Evolutionary conservation across 768 basidiomycete genomes (phyloP), one percentile per base, ranked within the genome.

Genomic region (Amanita inopinata): DNA sequence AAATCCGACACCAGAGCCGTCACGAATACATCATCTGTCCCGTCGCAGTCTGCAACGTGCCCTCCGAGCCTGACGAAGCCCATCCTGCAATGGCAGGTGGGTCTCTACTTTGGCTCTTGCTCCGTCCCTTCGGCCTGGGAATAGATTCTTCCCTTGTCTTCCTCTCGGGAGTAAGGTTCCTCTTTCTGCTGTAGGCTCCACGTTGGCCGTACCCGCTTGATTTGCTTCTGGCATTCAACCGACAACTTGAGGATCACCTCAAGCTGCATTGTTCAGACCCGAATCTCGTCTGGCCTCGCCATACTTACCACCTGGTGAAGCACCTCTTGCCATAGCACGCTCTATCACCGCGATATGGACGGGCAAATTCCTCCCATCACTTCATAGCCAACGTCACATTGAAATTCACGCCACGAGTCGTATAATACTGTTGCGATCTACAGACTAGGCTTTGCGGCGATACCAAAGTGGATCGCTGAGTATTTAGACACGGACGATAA

Each of bases 51-150:
- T 33, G 40, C 22, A 42, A 24, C 33, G 31, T n/a, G 30, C 17
- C 22, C 25, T 33, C 11, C 30, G 40, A 33, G 24, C 32, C 11
- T 20, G 32, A 3, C 20, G 18, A 42, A 22, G 9, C 24, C 23
- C n/a, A 15, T 17, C 22, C 23, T 14, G n/a, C 20, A 14, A 42
- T 33, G 14, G 40, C 14, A 33, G 17, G n/a, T 14, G 9, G 8
- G 6, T 33, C 34, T 23, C 40, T 23, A 23, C 31, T 23, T 42
- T 42, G 19, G 40, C n/a, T 9, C 40, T 33, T 33, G 22, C 40
- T 42, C 40, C 40, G 40, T 42, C 30, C 27, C 40, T 42, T 42
- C 40, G 14, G 12, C 40, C 40, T 42, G 40, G 32, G 40, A 42
- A 33, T 34, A 14, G 15, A 33, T n/a, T n/a, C 32, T 40, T 6